Conservation (phyloP, 164 flowering plant species). For the Vitis rotundifolia region DNA sequence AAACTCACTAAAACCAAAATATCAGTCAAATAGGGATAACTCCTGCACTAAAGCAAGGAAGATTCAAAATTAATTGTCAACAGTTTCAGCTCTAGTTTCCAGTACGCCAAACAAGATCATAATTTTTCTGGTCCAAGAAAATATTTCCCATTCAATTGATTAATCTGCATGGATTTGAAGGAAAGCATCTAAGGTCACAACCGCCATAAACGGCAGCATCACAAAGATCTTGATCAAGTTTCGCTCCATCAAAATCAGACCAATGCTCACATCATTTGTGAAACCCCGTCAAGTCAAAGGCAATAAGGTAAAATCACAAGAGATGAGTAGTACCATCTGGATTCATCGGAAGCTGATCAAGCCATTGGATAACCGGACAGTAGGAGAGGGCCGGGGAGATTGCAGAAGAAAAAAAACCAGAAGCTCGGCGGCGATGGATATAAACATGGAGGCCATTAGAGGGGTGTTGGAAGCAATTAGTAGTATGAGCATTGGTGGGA, state of each 20-base stretch:
- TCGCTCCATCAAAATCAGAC: conserved; percentile 17
- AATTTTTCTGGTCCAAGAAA: too few relatives aligned
- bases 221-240: conserved; percentile 34
- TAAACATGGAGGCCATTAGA: conserved; percentile 13
- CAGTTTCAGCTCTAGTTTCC: too few relatives aligned
- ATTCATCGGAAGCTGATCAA: neutral
- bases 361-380: neutral
- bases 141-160: neutral
- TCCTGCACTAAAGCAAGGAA: too few relatives aligned
- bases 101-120: too few relatives aligned
- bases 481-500: neutral
- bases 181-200: conserved; percentile 12
- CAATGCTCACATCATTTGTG: conserved; percentile 10
- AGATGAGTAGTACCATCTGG: too few relatives aligned
- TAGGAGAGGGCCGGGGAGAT: neutral
- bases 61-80: too few relatives aligned
- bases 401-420: neutral
- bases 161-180: neutral
- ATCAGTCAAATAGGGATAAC: too few relatives aligned
- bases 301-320: neutral
- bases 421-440: neutral
- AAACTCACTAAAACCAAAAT: too few relatives aligned
- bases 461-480: conserved; percentile 11
- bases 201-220: conserved; percentile 16
- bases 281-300: conserved; percentile 2